Evolutionary conservation across 345 rosid species (phyloP).

Genomic region (Arabidopsis thaliana): DNA sequence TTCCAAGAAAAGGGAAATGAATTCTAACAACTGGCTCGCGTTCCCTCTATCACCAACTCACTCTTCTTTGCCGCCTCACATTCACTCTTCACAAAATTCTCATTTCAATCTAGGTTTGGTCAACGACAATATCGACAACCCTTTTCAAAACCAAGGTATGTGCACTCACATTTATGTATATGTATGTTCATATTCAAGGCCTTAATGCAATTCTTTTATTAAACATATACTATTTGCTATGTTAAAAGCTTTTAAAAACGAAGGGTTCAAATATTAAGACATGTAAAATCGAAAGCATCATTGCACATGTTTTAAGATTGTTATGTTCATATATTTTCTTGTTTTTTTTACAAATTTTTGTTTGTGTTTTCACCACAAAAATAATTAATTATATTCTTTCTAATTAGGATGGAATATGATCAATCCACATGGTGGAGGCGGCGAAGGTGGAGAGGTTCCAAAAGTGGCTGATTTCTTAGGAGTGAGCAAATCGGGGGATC

Average conservation of each 20-base stretch:
- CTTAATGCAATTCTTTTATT: slow-evolving; percentile 4
- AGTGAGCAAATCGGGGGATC: slow-evolving; percentile 79
- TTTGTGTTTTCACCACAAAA: neutral
- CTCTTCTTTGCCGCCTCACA: slow-evolving; percentile 69
- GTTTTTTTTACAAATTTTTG: neutral
- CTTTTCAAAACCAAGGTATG: slow-evolving; percentile 90
- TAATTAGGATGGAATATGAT: slow-evolving; percentile 78
- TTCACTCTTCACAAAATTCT: slow-evolving; percentile 73
- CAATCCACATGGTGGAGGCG: slow-evolving; percentile 58
- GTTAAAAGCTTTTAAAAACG: neutral
- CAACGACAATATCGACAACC: slow-evolving; percentile 71
- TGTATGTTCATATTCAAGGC: neutral
- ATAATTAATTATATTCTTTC: slow-evolving; percentile 13
- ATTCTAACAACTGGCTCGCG: slow-evolving; percentile 98
- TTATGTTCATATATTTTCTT: slow-evolving; percentile 7
- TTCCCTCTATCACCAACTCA: slow-evolving; percentile 91
- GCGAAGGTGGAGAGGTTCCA: slow-evolving; percentile 67
- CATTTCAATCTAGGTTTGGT: slow-evolving; percentile 86
- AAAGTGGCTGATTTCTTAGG: slow-evolving; percentile 97
- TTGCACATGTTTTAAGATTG: slow-evolving; percentile 8
- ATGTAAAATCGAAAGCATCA: neutral
- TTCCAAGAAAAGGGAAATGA: slow-evolving; percentile 49
- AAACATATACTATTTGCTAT: neutral
- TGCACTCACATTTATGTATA: neutral
- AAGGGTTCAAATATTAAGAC: slow-evolving; percentile 8